phyloP scores from a whole-genome alignment of 1,284 basidiomycete species.

The Boletellus dicymbophilus region DNA sequence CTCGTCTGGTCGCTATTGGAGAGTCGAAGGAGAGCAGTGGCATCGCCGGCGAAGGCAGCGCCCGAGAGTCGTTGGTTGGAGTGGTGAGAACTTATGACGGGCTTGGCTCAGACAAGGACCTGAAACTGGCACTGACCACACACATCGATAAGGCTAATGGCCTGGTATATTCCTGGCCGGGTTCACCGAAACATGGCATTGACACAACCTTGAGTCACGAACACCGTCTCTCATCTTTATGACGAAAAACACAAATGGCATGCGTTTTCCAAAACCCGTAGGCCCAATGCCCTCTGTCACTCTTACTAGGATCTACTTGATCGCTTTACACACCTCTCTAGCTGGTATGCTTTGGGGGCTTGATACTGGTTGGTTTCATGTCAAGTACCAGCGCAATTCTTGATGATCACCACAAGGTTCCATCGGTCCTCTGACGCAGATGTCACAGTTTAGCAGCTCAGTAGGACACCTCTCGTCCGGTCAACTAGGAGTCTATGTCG shows the following conservation, averaged over 20 bases:
- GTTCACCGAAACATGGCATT: too few species aligned
- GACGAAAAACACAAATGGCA: too few species aligned
- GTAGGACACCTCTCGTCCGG: constrained; percentile 38
- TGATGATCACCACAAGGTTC: constrained; percentile 32
- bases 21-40: constrained; percentile 33
- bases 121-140: not conserved
- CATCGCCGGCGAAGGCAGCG: constrained; percentile 15
- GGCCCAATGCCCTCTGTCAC: constrained; percentile 15
- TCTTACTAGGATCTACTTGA: constrained; percentile 26
- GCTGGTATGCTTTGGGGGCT: constrained; percentile 35
- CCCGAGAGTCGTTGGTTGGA: not conserved
- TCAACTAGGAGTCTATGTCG: constrained; percentile 45
- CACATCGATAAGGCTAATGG: too few species aligned
- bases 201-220: too few species aligned
- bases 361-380: constrained; percentile 26
- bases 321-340: constrained; percentile 29
- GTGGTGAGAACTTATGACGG: constrained; percentile 2
- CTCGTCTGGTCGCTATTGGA: constrained; percentile 10
- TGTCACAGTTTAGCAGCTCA: constrained; percentile 41
- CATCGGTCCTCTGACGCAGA: constrained; percentile 47
- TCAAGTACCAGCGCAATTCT: not conserved
- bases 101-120: not conserved
- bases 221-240: too few species aligned
- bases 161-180: too few species aligned
- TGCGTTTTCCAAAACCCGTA: too few species aligned